These are phyloP conservation scores for Penicillium sclerotiorum DNA, from an alignment of 2,329 filamentous ascomycete species.

Conservation along the genomic window DNA sequence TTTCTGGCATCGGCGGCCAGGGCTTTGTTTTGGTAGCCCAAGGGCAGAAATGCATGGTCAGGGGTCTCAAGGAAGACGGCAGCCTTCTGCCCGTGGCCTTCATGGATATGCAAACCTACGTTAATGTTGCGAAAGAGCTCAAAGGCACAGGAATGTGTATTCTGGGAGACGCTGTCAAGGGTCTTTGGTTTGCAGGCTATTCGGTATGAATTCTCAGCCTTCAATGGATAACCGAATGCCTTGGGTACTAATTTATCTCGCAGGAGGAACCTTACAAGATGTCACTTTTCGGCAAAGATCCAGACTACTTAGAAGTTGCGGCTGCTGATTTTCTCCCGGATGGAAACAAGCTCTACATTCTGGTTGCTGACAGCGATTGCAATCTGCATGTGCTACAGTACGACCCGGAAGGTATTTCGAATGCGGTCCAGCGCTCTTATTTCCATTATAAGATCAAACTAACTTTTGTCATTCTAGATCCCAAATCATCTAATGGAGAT, in stretches of 20 bases:
- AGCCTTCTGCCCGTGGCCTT: constrained; percentile 92
- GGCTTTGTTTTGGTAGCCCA: constrained; percentile 88
- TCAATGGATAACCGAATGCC: no score
- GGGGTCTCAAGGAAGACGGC: constrained; percentile 93
- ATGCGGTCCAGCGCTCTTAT: neutral
- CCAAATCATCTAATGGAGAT: constrained; percentile 87
- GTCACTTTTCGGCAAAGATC: constrained; percentile 86
- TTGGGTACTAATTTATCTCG: constrained; percentile 6
- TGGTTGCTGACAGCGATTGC: constrained; percentile 81
- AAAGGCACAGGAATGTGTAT: constrained; percentile 81
- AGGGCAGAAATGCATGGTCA: constrained; percentile 95
- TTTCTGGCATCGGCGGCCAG: constrained; percentile 82
- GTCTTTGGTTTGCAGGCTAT: constrained; percentile 94
- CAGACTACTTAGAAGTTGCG: constrained; percentile 74
- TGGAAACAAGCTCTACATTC: constrained; percentile 77
- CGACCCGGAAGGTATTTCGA: constrained; percentile 80
- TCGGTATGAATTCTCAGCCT: constrained; percentile 54
- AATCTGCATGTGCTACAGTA: constrained; percentile 90
- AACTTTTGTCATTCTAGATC: constrained; percentile 62
- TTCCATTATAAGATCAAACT: constrained; percentile 2
- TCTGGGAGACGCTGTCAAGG: constrained; percentile 88
- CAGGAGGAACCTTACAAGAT: constrained; percentile 93
- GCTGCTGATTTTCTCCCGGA: constrained; percentile 87
- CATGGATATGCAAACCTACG: constrained; percentile 95
- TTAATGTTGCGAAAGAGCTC: constrained; percentile 81